Evolutionary conservation across 371 early-diverging fungal genomes (phyloP).

Genomic region (Syncephalis plumigaleata): DNA sequence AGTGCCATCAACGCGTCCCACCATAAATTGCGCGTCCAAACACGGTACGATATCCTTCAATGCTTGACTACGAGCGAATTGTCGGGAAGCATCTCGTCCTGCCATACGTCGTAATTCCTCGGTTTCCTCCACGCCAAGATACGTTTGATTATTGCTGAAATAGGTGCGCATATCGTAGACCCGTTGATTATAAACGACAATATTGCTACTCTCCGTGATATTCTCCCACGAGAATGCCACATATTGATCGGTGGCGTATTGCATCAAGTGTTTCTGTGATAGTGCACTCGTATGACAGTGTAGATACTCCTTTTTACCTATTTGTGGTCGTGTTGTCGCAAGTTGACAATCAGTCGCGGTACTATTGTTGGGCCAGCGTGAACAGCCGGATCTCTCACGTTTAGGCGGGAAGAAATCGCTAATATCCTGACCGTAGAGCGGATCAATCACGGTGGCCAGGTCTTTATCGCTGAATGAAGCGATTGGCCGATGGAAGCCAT

Average conservation of each 20-base stretch:
- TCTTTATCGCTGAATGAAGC: slow-evolving; percentile 4
- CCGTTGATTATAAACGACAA: slow-evolving; percentile 15
- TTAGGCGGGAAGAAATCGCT: slow-evolving; percentile 12
- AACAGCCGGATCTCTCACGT: slow-evolving; percentile 5
- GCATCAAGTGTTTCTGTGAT: not conserved
- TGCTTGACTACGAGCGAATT: slow-evolving; percentile 7
- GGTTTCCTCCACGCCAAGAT: slow-evolving; percentile 8
- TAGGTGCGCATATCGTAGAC: slow-evolving; percentile 17
- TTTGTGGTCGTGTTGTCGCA: slow-evolving; percentile 4
- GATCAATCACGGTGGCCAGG: slow-evolving; percentile 6
- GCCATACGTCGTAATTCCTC: slow-evolving; percentile 11
- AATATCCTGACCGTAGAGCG: slow-evolving; percentile 13
- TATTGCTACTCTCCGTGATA: slow-evolving; percentile 4
- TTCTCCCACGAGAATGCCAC: slow-evolving; percentile 11
- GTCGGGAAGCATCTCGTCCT: slow-evolving; percentile 15
- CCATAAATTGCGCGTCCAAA: slow-evolving; percentile 28
- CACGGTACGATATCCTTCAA: slow-evolving; percentile 18
- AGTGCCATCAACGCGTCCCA: slow-evolving; percentile 46
- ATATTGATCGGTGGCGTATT: slow-evolving; percentile 1
- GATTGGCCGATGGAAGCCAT: slow-evolving; percentile 12
- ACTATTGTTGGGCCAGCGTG: slow-evolving; percentile 6
- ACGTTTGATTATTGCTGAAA: slow-evolving; percentile 4
- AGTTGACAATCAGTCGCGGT: slow-evolving; percentile 1
- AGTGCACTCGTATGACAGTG: slow-evolving; percentile 10
- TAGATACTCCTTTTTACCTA: not conserved